Base-by-base conservation (phyloP, 345 rosid genomes). In the Melaleuca alternifolia region DNA sequence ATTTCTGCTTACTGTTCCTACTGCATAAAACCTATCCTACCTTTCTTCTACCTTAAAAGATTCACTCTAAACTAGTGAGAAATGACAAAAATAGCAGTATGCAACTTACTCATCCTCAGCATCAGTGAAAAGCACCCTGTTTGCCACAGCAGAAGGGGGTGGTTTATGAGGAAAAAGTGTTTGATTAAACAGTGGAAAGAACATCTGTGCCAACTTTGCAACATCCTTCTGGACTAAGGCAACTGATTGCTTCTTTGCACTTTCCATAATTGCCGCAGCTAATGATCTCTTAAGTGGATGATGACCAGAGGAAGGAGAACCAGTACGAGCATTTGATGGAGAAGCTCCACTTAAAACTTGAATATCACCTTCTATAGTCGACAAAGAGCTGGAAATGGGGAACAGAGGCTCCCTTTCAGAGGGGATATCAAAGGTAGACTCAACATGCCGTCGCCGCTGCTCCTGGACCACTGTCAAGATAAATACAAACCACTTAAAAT, bases 21-120 rank as follows among this genome's bases (percentile, higher is more conserved):
- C 79, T 37, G 26, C 79, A 37, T 71, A 71, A 44, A 71, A 37
- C 48, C 48, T 37, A 30, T 18, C 37, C 16, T 71, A 37, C 84
- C 84, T n/a, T 83, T 83, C 85, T 83, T 83, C 85, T 51, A 51
- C 44, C 53, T 83, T 83, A 24, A 83, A 51, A 83, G 11, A 48
- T 51, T 28, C 51, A 82, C 51, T 51, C 59, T 83, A 54, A 83
- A 83, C 37, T 30, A 51, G 30, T 23, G 16, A 30, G 85, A 13
- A 83, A 84, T 41, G 44, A 33, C 48, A 18, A 37, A 71, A 71
- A 37, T 37, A 71, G 26, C 48, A 28, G 85, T 26, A 84, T n/a
- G 77, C 44, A 52, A 93, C 98, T 93, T 88, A 94, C 99, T 96
- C 98, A 92, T 97, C 99, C 93, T 97, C 99, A 89, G 97, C 85